Conservation (phyloP, 2,329 filamentous ascomycete genomes). For the Fusarium nematophilum region DNA sequence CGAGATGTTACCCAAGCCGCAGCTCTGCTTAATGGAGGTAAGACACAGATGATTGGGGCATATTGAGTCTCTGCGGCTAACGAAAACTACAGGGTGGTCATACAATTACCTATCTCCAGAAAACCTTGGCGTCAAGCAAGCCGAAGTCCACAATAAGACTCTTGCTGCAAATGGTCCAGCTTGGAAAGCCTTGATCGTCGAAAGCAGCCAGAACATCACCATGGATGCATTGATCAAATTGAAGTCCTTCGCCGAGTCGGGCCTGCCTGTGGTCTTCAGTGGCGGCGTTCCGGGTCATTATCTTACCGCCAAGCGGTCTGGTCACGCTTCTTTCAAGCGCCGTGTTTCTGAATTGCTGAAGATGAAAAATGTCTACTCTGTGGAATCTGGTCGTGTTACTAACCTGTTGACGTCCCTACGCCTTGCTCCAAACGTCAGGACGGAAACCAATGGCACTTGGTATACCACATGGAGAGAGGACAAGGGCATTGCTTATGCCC, state of each 20-base stretch:
- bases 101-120: slow-evolving; percentile 2
- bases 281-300: slow-evolving; percentile 1
- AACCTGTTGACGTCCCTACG: neutral
- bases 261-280: neutral
- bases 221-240: neutral
- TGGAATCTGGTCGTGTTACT: neutral
- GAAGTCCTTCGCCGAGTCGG: neutral
- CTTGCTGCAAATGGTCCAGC: neutral
- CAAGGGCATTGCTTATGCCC: neutral
- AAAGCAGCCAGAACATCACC: neutral
- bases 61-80: too few relatives aligned
- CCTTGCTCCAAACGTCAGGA: neutral
- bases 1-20: too few relatives aligned
- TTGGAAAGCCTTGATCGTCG: neutral
- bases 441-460: slow-evolving; percentile 2
- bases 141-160: neutral
- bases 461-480: slow-evolving; percentile 5
- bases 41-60: too few relatives aligned
- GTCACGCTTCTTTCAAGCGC: neutral
- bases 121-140: neutral
- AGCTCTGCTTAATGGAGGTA: too few relatives aligned
- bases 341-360: neutral
- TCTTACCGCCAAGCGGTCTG: neutral
- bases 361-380: neutral
- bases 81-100: slow-evolving; percentile 10